phyloP scores from a whole-genome alignment of 305 asterid species.

The Fraxinus ornus region DNA sequence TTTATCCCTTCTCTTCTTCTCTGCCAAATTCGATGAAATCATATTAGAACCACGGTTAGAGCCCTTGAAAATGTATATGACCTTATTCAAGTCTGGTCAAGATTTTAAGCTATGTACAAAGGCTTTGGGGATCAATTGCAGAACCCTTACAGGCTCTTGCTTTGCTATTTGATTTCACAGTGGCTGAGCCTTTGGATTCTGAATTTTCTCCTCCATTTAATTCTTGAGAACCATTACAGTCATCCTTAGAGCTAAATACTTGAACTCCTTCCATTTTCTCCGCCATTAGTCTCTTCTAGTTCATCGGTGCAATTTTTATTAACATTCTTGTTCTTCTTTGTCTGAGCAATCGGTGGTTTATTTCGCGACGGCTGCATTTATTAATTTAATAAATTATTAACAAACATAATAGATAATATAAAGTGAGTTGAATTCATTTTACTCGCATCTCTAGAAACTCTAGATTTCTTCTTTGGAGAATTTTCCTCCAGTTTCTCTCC shows the following conservation, averaged over 20 bases:
- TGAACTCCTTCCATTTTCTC: conserved; percentile 35
- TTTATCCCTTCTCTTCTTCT: conserved; percentile 87
- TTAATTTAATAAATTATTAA: conserved; percentile 23
- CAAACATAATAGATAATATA: background rate
- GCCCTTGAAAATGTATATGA: background rate
- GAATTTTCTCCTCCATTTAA: conserved; percentile 38
- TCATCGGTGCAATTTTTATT: conserved; percentile 22
- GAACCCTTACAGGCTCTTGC: conserved; percentile 59
- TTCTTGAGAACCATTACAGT: conserved; percentile 53
- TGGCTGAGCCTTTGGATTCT: conserved; percentile 23
- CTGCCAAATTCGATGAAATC: conserved; percentile 36
- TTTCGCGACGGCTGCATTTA: conserved; percentile 42
- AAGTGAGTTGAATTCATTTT: background rate
- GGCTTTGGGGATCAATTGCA: conserved; percentile 92
- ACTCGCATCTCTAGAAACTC: conserved; percentile 55
- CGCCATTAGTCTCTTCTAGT: conserved; percentile 42
- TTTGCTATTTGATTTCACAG: conserved; percentile 41
- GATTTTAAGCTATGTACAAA: conserved; percentile 38
- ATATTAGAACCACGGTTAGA: background rate
- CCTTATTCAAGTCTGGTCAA: background rate
- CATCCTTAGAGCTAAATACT: conserved; percentile 55
- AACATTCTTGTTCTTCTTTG: conserved; percentile 49
- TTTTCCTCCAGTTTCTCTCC: conserved; percentile 16
- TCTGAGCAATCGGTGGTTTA: conserved; percentile 20
- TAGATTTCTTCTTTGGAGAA: conserved; percentile 51